Percentiles rank a stretch among this genome's conserved stretches.
Conservation (phyloP, 2,329 filamentous ascomycete species). For the Microascus cirrosus region DNA sequence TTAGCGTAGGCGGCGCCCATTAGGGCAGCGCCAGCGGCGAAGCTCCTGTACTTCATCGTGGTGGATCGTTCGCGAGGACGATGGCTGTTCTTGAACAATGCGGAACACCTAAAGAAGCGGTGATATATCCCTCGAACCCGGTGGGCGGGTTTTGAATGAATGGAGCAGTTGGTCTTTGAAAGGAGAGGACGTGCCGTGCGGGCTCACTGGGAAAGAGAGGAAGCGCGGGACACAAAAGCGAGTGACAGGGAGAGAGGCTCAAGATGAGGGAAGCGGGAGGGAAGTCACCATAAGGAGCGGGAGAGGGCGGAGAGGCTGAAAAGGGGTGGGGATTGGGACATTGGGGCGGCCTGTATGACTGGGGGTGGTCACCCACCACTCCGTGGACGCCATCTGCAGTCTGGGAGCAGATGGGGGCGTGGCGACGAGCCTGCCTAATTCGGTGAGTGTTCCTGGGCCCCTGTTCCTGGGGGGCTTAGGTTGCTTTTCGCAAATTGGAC, state of each 20-base stretch:
- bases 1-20: slow-evolving; percentile 26
- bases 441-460: background rate
- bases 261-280: background rate
- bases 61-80: background rate
- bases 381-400: background rate
- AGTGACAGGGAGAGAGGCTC: background rate
- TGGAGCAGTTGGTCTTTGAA: background rate
- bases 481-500: background rate
- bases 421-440: background rate
- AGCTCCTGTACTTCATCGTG: slow-evolving; percentile 4
- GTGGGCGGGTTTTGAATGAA: background rate
- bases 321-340: background rate
- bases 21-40: slow-evolving; percentile 22
- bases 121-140: background rate
- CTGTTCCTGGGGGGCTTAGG: background rate
- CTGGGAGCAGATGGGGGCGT: background rate
- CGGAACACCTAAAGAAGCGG: background rate
- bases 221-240: background rate
- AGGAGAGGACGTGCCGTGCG: background rate
- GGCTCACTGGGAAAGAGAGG: background rate
- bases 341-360: background rate
- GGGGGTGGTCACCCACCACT: background rate
- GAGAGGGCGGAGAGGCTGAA: background rate
- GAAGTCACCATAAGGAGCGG: background rate
- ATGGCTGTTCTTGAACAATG: background rate